Percentiles rank a stretch among this genome's conserved stretches.
Evolutionary conservation across 768 basidiomycete genomes (phyloP).

Genomic region (Macrocybe gigantea): DNA sequence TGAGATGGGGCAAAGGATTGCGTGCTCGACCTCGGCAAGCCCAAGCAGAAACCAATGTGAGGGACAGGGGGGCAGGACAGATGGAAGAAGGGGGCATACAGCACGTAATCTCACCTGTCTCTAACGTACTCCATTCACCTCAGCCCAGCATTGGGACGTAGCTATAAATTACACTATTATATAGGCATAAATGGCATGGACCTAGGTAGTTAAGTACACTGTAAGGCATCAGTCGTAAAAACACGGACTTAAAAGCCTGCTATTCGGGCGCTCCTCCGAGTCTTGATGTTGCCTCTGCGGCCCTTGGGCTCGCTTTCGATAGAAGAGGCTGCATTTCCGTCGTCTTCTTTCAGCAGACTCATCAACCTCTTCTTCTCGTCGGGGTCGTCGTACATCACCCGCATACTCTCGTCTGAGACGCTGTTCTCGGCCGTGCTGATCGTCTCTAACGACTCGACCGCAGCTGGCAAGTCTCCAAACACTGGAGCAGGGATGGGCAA

Average conservation of each 20-base stretch:
- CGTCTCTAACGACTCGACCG: slow-evolving; percentile 23
- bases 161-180: too few relatives aligned
- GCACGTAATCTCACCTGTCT: too few relatives aligned
- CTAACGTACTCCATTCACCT: too few relatives aligned
- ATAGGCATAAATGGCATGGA: too few relatives aligned
- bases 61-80: too few relatives aligned
- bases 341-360: slow-evolving; percentile 39
- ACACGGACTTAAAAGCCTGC: slow-evolving; percentile 8
- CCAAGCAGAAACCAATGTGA: too few relatives aligned
- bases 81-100: too few relatives aligned
- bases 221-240: too few relatives aligned
- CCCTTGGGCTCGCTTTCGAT: slow-evolving; percentile 17
- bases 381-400: slow-evolving; percentile 67
- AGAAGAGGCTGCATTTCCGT: slow-evolving; percentile 6
- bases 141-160: too few relatives aligned
- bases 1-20: slow-evolving; percentile 15
- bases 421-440: slow-evolving; percentile 17
- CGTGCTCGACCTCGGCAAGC: too few relatives aligned
- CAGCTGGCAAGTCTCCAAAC: slow-evolving; percentile 17
- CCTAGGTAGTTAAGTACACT: too few relatives aligned
- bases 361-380: slow-evolving; percentile 55
- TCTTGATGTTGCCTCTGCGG: slow-evolving; percentile 9
- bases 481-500: slow-evolving; percentile 10
- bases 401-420: slow-evolving; percentile 38
- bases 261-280: slow-evolving; percentile 14